Percentiles rank a stretch among this genome's conserved stretches.
These are phyloP conservation scores for Spathaspora jeffriesii DNA, from an alignment of 1,139 yeast species.

Conservation along the genomic window DNA sequence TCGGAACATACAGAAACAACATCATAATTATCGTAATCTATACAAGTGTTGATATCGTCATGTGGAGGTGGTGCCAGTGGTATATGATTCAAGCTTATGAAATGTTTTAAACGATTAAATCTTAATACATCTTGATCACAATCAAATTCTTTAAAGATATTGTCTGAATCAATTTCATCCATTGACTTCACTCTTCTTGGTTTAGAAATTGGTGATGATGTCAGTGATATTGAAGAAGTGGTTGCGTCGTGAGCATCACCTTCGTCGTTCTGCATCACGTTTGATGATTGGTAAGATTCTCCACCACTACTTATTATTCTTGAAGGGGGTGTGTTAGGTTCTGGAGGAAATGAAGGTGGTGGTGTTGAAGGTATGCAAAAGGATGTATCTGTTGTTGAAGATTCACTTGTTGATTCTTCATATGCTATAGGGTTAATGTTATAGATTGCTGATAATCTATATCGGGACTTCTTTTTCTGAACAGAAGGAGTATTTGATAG, in stretches of 20 bases:
- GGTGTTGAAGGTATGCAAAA: background rate
- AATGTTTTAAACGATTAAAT: slow-evolving; percentile 25
- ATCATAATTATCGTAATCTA: slow-evolving; percentile 15
- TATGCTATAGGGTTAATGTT: slow-evolving; percentile 36
- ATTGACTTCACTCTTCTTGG: background rate
- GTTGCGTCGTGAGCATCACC: background rate
- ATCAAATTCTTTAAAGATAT: slow-evolving; percentile 13
- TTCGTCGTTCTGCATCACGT: slow-evolving; percentile 2
- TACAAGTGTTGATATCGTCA: slow-evolving; percentile 8
- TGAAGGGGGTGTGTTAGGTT: slow-evolving; percentile 1
- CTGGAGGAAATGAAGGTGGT: background rate
- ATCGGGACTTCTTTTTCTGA: slow-evolving; percentile 42
- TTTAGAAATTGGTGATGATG: slow-evolving; percentile 6
- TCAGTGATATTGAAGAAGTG: slow-evolving; percentile 14
- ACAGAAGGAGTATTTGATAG: slow-evolving; percentile 21
- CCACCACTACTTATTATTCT: slow-evolving; percentile 2
- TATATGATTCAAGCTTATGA: slow-evolving; percentile 17
- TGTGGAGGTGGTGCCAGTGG: slow-evolving; percentile 3
- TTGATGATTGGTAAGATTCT: slow-evolving; percentile 1
- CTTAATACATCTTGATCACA: slow-evolving; percentile 19
- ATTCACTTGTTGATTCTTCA: slow-evolving; percentile 12
- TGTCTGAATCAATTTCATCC: slow-evolving; percentile 8
- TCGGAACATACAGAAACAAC: slow-evolving; percentile 26
- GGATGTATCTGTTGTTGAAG: slow-evolving; percentile 6
- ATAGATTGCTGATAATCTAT: slow-evolving; percentile 40